A percentile compares a stretch with the other conserved stretches of the same genome.
phyloP scores from a whole-genome alignment of 2,329 filamentous ascomycete genomes.

The Penicillium frequentans region DNA sequence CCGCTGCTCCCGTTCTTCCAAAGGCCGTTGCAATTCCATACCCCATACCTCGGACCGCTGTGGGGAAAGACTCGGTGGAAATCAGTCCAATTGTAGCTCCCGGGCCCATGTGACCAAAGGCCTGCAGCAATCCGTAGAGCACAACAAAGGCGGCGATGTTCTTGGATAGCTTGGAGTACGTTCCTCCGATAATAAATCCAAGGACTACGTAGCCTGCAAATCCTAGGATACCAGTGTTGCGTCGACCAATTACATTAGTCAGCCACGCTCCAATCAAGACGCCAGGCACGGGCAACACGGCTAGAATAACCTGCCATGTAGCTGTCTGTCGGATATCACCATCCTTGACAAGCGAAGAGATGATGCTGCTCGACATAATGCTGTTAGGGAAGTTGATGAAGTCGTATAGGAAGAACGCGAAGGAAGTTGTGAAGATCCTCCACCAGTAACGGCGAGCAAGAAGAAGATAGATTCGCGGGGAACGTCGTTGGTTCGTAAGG shows the following conservation, averaged over 20 bases:
- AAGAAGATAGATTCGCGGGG: slow-evolving; percentile 24
- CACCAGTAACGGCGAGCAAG: slow-evolving; percentile 30
- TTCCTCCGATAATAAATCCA: slow-evolving; percentile 35
- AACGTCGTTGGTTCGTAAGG: slow-evolving; percentile 27
- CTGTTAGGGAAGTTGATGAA: slow-evolving; percentile 41
- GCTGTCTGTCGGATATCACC: slow-evolving; percentile 34
- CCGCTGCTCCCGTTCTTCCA: slow-evolving; percentile 35
- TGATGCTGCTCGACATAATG: slow-evolving; percentile 38
- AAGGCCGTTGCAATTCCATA: slow-evolving; percentile 36
- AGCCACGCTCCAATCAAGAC: slow-evolving; percentile 36
- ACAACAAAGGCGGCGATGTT: slow-evolving; percentile 36
- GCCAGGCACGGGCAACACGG: slow-evolving; percentile 34
- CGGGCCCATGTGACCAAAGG: slow-evolving; percentile 36
- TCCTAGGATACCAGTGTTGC: slow-evolving; percentile 31
- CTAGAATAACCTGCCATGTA: slow-evolving; percentile 37
- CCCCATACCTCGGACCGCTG: slow-evolving; percentile 33
- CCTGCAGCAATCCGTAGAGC: slow-evolving; percentile 34
- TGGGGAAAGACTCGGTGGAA: slow-evolving; percentile 34
- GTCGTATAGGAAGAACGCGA: slow-evolving; percentile 39
- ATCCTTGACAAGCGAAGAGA: slow-evolving; percentile 32
- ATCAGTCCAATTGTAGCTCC: slow-evolving; percentile 36
- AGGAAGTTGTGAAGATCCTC: slow-evolving; percentile 30
- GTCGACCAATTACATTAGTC: slow-evolving; percentile 32
- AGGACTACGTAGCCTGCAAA: slow-evolving; percentile 30
- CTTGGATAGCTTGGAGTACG: slow-evolving; percentile 24